phyloP scores from a whole-genome alignment of 441 rosid genomes.

The Gossypium laxum region DNA sequence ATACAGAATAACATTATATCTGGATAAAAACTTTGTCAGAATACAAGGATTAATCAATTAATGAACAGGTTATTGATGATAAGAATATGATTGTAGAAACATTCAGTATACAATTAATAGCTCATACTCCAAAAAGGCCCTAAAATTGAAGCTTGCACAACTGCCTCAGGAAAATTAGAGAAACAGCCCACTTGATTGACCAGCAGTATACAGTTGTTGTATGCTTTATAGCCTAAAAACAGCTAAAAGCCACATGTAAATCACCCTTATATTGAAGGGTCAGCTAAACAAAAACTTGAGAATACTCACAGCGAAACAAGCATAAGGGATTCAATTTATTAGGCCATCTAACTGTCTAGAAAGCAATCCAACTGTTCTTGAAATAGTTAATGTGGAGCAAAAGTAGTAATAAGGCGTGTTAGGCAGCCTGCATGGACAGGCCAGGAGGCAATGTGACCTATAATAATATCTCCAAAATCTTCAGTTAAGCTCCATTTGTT shows the following conservation, averaged over 20 bases:
- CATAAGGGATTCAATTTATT: constrained; percentile 1
- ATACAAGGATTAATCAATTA: not conserved
- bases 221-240: constrained; percentile 1
- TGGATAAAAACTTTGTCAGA: not conserved
- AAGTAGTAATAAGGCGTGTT: not conserved
- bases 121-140: not conserved
- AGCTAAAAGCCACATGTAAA: constrained; percentile 2
- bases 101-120: not conserved
- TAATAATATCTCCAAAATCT: not conserved
- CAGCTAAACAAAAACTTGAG: not conserved
- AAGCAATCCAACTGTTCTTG: not conserved
- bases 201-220: not conserved
- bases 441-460: not conserved
- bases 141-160: not conserved
- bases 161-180: not conserved
- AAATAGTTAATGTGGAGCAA: not conserved
- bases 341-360: not conserved
- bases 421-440: constrained; percentile 4
- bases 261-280: not conserved
- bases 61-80: not conserved
- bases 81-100: not conserved
- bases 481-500: not conserved
- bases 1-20: constrained; percentile 1
- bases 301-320: not conserved
- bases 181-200: not conserved